These are phyloP conservation scores for Mucor velutinosus DNA, from an alignment of 371 early-diverging fungal genomes.

Conservation along the genomic window DNA sequence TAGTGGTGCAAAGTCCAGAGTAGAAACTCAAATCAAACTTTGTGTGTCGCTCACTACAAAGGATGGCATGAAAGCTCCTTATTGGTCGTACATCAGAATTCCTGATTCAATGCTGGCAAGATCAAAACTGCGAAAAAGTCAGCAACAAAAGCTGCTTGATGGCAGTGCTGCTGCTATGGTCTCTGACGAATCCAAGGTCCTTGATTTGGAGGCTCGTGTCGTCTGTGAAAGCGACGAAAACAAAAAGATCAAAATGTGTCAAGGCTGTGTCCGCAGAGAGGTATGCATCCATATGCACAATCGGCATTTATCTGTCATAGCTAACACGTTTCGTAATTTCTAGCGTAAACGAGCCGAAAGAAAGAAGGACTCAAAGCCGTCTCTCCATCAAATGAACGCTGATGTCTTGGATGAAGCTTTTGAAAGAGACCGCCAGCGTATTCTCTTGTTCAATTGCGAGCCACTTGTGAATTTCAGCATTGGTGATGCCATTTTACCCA, in stretches of 20 bases:
- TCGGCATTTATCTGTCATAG: neutral
- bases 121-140: constrained; percentile 40
- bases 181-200: constrained; percentile 33
- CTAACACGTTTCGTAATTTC: neutral
- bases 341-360: constrained; percentile 55
- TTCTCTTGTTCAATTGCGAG: constrained; percentile 82
- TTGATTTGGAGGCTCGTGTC: constrained; percentile 77
- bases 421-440: constrained; percentile 48
- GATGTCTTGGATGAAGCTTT: constrained; percentile 25
- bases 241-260: constrained; percentile 75
- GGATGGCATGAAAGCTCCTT: constrained; percentile 50
- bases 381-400: neutral
- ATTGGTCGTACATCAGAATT: constrained; percentile 64
- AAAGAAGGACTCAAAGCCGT: constrained; percentile 22
- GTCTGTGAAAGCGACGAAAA: constrained; percentile 82
- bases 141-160: constrained; percentile 14
- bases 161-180: constrained; percentile 17
- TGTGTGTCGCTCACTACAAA: constrained; percentile 57
- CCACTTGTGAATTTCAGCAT: constrained; percentile 81
- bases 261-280: constrained; percentile 86
- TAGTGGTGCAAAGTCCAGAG: constrained; percentile 68
- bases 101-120: constrained; percentile 58
- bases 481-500: constrained; percentile 83
- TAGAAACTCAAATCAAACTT: constrained; percentile 78
- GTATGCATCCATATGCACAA: constrained; percentile 18